Conservation (phyloP, 1,139 yeast genomes). For the Lodderomyces margitis region DNA sequence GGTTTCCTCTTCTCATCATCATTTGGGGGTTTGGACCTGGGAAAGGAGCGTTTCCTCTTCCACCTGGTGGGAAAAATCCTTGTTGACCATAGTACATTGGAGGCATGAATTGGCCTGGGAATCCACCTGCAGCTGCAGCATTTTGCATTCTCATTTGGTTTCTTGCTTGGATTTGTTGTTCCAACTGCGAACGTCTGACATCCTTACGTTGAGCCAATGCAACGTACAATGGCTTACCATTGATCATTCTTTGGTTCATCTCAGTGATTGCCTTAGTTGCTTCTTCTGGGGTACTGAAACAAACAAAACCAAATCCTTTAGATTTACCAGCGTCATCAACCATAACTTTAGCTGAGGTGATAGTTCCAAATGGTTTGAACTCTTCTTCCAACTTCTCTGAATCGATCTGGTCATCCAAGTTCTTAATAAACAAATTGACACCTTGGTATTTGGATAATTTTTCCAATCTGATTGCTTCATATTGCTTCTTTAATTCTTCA, state of each 20-base stretch:
- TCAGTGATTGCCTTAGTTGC: slow-evolving; percentile 98
- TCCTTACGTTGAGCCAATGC: slow-evolving; percentile 99
- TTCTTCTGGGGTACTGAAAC: slow-evolving; percentile 97
- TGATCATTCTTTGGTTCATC: slow-evolving; percentile 97
- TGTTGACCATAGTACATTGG: slow-evolving; percentile 94
- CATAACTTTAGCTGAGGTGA: slow-evolving; percentile 97
- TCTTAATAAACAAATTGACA: slow-evolving; percentile 94
- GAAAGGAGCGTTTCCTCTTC: slow-evolving; percentile 77
- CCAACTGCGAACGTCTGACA: slow-evolving; percentile 94
- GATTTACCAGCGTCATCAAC: slow-evolving; percentile 92
- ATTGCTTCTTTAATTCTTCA: slow-evolving; percentile 93
- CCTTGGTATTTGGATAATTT: slow-evolving; percentile 95
- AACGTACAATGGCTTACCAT: slow-evolving; percentile 96
- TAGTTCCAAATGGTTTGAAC: slow-evolving; percentile 89
- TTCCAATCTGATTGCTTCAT: slow-evolving; percentile 91
- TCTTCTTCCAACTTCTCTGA: slow-evolving; percentile 91
- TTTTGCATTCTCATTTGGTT: slow-evolving; percentile 98
- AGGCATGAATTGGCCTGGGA: slow-evolving; percentile 94
- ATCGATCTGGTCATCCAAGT: slow-evolving; percentile 89
- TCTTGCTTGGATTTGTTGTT: slow-evolving; percentile 97
- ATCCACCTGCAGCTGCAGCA: slow-evolving; percentile 81
- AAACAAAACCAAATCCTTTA: slow-evolving; percentile 97
- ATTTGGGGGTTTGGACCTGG: slow-evolving; percentile 87
- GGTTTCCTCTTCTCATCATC: slow-evolving; percentile 69
- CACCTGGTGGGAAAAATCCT: slow-evolving; percentile 78